Percentiles rank a stretch among this genome's conserved stretches.
Evolutionary conservation across 768 basidiomycete species (phyloP).

Genomic region (Russula brevipes): DNA sequence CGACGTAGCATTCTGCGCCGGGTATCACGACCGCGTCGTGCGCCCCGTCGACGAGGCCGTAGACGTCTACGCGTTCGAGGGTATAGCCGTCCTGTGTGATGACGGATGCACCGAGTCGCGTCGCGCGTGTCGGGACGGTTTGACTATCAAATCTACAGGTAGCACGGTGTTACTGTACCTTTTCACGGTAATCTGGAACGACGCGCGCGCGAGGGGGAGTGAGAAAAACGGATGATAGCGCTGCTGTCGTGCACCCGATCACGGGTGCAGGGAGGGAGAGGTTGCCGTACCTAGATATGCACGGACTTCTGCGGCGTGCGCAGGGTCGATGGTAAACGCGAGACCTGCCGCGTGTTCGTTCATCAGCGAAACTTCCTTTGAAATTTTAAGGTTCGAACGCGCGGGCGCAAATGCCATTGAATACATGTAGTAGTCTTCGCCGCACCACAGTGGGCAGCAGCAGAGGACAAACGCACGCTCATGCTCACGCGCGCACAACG

Average conservation of each 20-base stretch:
- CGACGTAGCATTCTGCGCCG: conserved; percentile 80
- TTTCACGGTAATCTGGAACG: conserved; percentile 68
- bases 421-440: too few species aligned
- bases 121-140: not conserved
- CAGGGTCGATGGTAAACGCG: conserved; percentile 83
- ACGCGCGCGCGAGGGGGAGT: not conserved
- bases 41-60: conserved; percentile 47
- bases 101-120: not conserved
- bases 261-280: too few species aligned
- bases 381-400: too few species aligned
- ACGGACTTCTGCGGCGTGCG: conserved; percentile 66
- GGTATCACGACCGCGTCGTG: conserved; percentile 52
- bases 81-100: conserved; percentile 80
- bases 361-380: not conserved
- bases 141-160: too few species aligned
- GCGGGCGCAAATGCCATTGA: too few species aligned
- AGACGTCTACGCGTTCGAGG: conserved; percentile 69
- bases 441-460: too few species aligned
- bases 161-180: conserved; percentile 40
- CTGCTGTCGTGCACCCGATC: too few species aligned
- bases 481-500: not conserved
- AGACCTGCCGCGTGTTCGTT: conserved; percentile 47
- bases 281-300: conserved; percentile 65
- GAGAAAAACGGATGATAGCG: too few species aligned
- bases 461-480: not conserved